Evolutionary conservation across 1,284 basidiomycete species (phyloP).

Genomic region (Cutaneotrichosporon dermatis): DNA sequence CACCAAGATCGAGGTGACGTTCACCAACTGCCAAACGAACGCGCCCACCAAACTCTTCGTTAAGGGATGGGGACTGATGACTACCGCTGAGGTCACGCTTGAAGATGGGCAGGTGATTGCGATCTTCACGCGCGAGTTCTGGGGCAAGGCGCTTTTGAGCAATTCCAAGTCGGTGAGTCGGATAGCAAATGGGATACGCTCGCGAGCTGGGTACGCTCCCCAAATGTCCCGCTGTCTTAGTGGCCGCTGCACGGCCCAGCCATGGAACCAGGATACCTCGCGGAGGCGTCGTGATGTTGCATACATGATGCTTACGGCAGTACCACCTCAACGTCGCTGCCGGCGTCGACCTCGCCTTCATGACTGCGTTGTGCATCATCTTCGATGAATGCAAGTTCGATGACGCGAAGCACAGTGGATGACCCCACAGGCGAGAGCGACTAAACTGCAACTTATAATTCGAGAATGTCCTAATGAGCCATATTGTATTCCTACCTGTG

Average conservation of each 20-base stretch:
- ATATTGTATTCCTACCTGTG: neutral
- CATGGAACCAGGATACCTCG: too few relatives aligned
- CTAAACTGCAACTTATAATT: too few relatives aligned
- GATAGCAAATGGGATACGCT: too few relatives aligned
- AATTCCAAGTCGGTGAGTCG: constrained; percentile 8
- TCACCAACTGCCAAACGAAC: neutral
- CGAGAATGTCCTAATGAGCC: neutral
- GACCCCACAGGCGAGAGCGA: too few relatives aligned
- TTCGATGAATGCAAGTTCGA: constrained; percentile 6
- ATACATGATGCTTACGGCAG: neutral
- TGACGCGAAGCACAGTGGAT: neutral
- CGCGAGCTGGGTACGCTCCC: too few relatives aligned
- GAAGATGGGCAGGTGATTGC: neutral
- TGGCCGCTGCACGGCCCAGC: too few relatives aligned
- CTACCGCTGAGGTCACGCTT: neutral
- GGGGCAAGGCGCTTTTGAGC: neutral
- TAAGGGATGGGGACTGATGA: neutral
- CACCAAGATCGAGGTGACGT: constrained; percentile 3
- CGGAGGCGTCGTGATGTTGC: too few relatives aligned
- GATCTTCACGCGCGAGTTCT: constrained; percentile 8
- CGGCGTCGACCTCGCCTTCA: constrained; percentile 6
- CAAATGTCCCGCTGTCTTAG: too few relatives aligned
- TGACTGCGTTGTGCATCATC: constrained; percentile 4
- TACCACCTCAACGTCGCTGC: constrained; percentile 7
- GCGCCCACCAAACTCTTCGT: neutral